Base-by-base conservation (phyloP, 306 rosid genomes). In the Castanopsis chinensis region DNA sequence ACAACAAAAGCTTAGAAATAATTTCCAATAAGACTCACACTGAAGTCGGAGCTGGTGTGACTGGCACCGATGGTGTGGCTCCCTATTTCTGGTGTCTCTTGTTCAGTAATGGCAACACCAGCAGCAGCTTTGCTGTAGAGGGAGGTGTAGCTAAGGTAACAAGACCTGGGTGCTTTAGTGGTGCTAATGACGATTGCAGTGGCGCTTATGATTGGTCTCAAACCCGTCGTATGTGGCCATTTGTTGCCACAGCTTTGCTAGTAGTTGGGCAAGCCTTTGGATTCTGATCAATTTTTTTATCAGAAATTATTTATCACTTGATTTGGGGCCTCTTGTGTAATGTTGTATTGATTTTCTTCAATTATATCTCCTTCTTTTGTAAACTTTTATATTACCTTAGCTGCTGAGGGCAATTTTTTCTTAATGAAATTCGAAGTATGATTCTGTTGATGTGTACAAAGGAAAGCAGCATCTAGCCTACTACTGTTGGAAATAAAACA, bases 41-140 rank as follows among this genome's bases (percentile, higher is more conserved):
- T 37, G 88, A 95, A 81, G 88, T 92, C 1, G 99, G 99, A 76
- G 99, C 97, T 72, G 99, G 93, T 51, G 97, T 87, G 71, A 85
- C 89, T 6, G 97, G 99, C 71, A 86, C 90, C 6, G 97, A 95
- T 87, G 91, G 99, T 6, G 96, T 94, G 4, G 82, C 91, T 75
- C 94, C 97, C 43, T 92, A 92, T 80, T 95, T 91, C 88, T 95
- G 99, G 99, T 95, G 98, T 77, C 96, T 93, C 60, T 58, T 95
- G 87, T 95, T 95, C 81, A 91, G 99, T 87, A 76, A 74, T 72
- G 97, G 98, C 71, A 90, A 86, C 64, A 56, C 83, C 19, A 91
- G 85, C 51, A 87, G 86, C 76, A 93, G 87, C 86, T 95, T 91
- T 76, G 79, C 84, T 64, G 80, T 90, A 4, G 96, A 91, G 82